phyloP scores from a whole-genome alignment of 208 protist species.

The Spironucleus salmonicida region DNA sequence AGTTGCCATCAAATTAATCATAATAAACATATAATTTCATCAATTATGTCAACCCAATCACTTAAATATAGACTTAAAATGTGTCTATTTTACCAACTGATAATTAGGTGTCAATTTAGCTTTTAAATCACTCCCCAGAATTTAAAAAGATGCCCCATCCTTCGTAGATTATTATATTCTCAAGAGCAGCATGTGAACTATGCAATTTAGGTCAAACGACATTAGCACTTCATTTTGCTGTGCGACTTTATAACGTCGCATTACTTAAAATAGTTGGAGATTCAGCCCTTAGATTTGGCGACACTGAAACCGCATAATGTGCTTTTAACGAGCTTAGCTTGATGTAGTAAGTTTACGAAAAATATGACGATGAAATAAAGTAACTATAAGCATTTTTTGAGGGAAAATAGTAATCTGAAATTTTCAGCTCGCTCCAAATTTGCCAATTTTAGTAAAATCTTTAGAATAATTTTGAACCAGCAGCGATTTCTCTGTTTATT shows the following conservation, averaged over 20 bases:
- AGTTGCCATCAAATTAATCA: neutral
- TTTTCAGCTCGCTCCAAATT: neutral
- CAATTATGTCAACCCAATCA: neutral
- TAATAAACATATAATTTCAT: neutral
- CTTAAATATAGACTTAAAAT: neutral
- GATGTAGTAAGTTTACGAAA: neutral
- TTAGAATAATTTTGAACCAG: constrained; percentile 10
- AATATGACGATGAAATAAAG: neutral
- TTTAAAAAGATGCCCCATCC: neutral
- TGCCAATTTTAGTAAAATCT: neutral
- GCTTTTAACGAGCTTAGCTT: constrained; percentile 3
- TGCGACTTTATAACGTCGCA: neutral
- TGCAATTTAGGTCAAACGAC: neutral
- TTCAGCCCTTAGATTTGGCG: neutral
- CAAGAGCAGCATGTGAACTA: neutral
- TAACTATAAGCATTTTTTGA: neutral
- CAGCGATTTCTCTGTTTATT: constrained; percentile 9
- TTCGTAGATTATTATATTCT: neutral
- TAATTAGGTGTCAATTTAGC: neutral
- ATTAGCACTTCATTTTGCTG: neutral
- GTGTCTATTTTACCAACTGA: neutral
- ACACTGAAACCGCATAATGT: neutral
- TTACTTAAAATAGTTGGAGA: neutral
- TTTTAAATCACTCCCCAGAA: neutral
- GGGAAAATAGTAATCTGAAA: neutral